A percentile compares a stretch with the other conserved stretches of the same genome.
Evolutionary conservation across 495 filamentous ascomycete genomes (phyloP).

Genomic region (Neurospora sp.): DNA sequence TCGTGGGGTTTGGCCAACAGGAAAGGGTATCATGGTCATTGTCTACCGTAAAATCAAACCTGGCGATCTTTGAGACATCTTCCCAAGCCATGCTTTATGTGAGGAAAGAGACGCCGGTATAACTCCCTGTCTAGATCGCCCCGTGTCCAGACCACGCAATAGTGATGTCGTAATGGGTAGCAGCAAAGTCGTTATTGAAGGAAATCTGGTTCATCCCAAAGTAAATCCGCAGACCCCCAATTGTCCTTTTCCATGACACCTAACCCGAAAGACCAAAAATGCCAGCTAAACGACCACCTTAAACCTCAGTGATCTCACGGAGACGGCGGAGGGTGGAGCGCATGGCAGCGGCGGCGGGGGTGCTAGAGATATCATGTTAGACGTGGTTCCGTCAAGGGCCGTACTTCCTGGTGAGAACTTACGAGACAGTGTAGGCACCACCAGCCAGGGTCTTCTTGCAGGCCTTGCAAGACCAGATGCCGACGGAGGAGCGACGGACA

Average conservation of each 20-base stretch:
- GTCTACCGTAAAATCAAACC: neutral
- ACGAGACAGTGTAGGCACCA: constrained; percentile 95
- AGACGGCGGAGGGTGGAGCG: constrained; percentile 95
- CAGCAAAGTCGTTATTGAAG: constrained; percentile 21
- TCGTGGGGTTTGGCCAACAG: neutral
- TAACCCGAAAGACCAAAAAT: constrained; percentile 23
- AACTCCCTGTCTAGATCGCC: neutral
- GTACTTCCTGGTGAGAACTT: constrained; percentile 34
- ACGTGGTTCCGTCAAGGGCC: neutral
- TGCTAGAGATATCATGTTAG: constrained; percentile 43
- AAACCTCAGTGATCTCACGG: constrained; percentile 96
- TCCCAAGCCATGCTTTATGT: neutral
- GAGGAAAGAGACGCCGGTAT: neutral
- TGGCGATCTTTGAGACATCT: neutral
- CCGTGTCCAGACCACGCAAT: constrained; percentile 6
- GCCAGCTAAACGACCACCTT: constrained; percentile 25
- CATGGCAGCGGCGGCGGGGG: constrained; percentile 90
- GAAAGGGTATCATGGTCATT: neutral
- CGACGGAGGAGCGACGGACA: constrained; percentile 84
- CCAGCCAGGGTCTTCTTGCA: constrained; percentile 94
- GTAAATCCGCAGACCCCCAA: constrained; percentile 24
- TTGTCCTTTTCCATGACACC: constrained; percentile 31
- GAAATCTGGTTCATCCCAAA: constrained; percentile 26
- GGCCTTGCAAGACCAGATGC: constrained; percentile 92
- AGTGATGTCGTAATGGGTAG: constrained; percentile 12